Evolutionary conservation across 83 land plant genomes (phyloP), one percentile per base, ranked within the genome.

Genomic region (Thuja plicata): DNA sequence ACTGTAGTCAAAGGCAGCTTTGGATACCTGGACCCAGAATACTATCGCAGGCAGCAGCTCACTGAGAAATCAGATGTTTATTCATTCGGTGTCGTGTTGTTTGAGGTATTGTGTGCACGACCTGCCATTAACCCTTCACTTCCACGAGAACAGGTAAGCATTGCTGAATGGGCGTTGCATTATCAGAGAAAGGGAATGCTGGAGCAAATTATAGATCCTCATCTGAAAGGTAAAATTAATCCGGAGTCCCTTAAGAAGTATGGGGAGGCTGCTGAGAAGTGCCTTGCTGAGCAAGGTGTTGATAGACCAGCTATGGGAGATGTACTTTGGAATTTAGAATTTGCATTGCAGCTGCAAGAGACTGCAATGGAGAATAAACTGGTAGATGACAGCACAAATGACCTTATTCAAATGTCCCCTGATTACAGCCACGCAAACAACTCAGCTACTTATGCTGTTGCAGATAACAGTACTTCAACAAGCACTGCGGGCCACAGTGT

Each of bases 21-120:
- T 87, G 90, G 90, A 8, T 89, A 89, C 54, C 38, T 89, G 11
- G 90, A 89, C 30, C 90, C 89, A 40, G 89, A 89, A 12, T 89
- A 89, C 34, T 89, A 40, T 35, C 76, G 89, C 6, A 27, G 48
- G 40, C 27, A 86, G 87, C 87, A 60, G 24, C 87, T 86, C 27
- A 57, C 73, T 34, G 73, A 86, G 62, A 86, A 86, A 38, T 86
- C 73, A 34, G 87, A 86, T 57, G 87, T 86, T 32, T 89, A 89
- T 86, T 89, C 90, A 27, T 89, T 89, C 71, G 90, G 89, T 19
- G 90, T 89, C 30, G 90, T 89, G 35, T 70, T 89, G 34, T 52
- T 89, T 50, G 89, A 89, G 78, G 89, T 89, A 2, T 21, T 88
- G 21, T 88, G 89, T 52, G 88, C 89, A 79, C 35, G 89, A 21